Evolutionary conservation across 441 rosid species (phyloP), one percentile per base, ranked within the genome.

Genomic region (Breynia disticha): DNA sequence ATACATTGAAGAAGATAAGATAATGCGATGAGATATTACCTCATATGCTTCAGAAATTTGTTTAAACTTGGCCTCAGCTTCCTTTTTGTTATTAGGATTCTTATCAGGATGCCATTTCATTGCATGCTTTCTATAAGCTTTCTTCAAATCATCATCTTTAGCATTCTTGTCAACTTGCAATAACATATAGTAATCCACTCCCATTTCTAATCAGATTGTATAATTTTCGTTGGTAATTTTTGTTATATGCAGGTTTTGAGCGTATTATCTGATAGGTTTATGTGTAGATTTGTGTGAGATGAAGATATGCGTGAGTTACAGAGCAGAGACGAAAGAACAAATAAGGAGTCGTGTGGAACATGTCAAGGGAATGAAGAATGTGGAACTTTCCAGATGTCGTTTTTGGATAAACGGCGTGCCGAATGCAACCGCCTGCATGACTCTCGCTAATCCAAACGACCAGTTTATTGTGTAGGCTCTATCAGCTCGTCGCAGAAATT

Each of bases 51-150:
- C 97, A 47, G 97, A 87, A 68, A 87, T 83, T 72, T 83, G 83
- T 66, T 87, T 90, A 86, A 90, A 90, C 64, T 82, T 90, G 19
- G 91, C 81, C 63, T 90, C 97, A 44, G 97, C 97, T 22, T 84
- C 91, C 13, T 84, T 90, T 64, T 87, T 86, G 64, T 68, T 82
- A 44, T 65, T 81, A 15, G 90, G 97, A 72, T 86, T 90, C 79
- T 89, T 89, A 61, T 86, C 93, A 56, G 97, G 97, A 52, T 84
- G 97, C 97, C 95, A 86, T 28, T 80, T 86, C 94, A 90, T 84
- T 47, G 97, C 95, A 52, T 84, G 91, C 68, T 90, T 90, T 56
- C 95, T 75, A 60, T 90, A 90, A 39, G 96, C 79, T 65, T 87
- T 90, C 84, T 87, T 90, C 76, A 87, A 71, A 54, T 90, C 97